Conservation (phyloP, 768 basidiomycete genomes). For the Asterophora parasitica region DNA sequence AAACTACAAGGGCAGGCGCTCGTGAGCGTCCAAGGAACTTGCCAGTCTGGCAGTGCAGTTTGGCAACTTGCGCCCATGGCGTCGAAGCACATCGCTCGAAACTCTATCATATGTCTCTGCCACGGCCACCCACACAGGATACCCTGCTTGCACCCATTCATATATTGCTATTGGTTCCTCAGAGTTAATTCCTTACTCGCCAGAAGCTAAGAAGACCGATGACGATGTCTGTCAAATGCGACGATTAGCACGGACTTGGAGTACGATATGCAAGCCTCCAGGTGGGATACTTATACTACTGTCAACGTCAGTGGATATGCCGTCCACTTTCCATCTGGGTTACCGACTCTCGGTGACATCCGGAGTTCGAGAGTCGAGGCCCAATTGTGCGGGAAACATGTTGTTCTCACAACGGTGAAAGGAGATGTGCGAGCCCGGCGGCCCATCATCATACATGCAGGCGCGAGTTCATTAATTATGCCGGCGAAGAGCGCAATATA, state of each 20-base stretch:
- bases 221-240: too few relatives aligned
- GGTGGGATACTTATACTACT: too few relatives aligned
- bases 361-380: background rate
- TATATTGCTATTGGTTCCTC: background rate
- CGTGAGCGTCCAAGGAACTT: background rate
- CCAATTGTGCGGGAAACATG: background rate
- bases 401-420: background rate
- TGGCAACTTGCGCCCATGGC: conserved; percentile 7
- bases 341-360: too few relatives aligned
- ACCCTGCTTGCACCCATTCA: background rate
- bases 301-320: too few relatives aligned
- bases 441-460: conserved; percentile 1
- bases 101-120: background rate
- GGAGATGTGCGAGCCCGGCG: conserved; percentile 1
- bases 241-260: too few relatives aligned
- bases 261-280: too few relatives aligned
- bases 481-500: background rate
- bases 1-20: conserved; percentile 16
- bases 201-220: too few relatives aligned
- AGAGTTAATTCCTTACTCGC: too few relatives aligned
- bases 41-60: conserved; percentile 1
- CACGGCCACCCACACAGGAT: background rate
- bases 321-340: too few relatives aligned
- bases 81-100: background rate
- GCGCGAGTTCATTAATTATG: background rate